Evolutionary conservation across 345 rosid species (phyloP).

Genomic region (Stellera chamaejasme): DNA sequence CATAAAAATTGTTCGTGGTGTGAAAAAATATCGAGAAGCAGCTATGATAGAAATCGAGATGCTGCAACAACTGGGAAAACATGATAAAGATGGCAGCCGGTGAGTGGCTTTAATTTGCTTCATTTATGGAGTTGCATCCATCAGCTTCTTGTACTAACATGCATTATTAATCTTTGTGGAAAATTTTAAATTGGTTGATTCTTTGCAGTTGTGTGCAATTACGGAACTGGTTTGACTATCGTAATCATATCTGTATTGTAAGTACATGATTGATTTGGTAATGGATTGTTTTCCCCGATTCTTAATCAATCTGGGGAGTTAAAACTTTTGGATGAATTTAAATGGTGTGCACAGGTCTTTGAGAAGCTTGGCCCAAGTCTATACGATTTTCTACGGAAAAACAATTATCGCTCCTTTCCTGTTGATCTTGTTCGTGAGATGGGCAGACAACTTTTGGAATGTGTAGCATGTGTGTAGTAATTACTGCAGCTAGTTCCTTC

Average conservation of each 20-base stretch:
- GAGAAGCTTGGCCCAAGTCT: slow-evolving; percentile 99
- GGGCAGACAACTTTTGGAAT: slow-evolving; percentile 98
- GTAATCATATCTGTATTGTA: slow-evolving; percentile 99
- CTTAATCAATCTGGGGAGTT: slow-evolving; percentile 45
- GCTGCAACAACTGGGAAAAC: slow-evolving; percentile 76
- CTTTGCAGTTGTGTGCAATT: slow-evolving; percentile 99
- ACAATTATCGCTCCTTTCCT: slow-evolving; percentile 97
- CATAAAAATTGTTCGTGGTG: slow-evolving; percentile 77
- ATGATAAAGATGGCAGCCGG: slow-evolving; percentile 81
- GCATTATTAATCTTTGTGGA: slow-evolving; percentile 16
- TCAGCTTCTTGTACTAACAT: neutral
- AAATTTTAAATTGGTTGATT: slow-evolving; percentile 72
- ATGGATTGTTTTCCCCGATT: slow-evolving; percentile 59
- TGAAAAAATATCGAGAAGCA: slow-evolving; percentile 84
- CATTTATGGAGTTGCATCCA: neutral
- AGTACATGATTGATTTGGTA: slow-evolving; percentile 53
- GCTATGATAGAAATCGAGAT: slow-evolving; percentile 90
- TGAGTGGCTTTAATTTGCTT: slow-evolving; percentile 28
- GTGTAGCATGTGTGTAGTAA: slow-evolving; percentile 98
- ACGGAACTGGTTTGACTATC: slow-evolving; percentile 99
- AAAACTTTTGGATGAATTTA: slow-evolving; percentile 62
- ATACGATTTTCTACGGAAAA: slow-evolving; percentile 97
- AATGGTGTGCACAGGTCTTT: slow-evolving; percentile 90
- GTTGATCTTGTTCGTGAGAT: slow-evolving; percentile 98
- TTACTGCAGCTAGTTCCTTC: slow-evolving; percentile 42